Conservation (phyloP, 1,284 basidiomycete genomes). For the Sporisorium iseilematis-ciliati region DNA sequence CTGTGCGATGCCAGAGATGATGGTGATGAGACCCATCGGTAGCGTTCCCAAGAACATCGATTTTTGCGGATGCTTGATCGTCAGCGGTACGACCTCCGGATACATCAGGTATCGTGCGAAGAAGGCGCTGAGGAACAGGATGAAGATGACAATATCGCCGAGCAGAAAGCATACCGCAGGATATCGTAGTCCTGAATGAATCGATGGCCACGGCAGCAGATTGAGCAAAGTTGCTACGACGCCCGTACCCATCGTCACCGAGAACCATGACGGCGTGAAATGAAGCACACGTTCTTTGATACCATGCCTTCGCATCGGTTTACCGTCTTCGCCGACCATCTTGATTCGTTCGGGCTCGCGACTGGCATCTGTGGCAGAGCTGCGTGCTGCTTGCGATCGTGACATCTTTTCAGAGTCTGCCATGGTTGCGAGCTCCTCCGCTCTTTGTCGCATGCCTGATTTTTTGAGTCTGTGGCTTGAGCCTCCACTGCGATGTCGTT, state of each 20-base stretch:
- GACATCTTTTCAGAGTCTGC: constrained; percentile 45
- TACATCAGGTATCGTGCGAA: constrained; percentile 56
- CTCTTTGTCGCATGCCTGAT: constrained; percentile 27
- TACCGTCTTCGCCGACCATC: constrained; percentile 44
- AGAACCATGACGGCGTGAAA: constrained; percentile 62
- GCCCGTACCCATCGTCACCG: constrained; percentile 60
- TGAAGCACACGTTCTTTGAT: constrained; percentile 53
- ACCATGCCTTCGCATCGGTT: constrained; percentile 41
- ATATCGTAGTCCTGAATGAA: constrained; percentile 40
- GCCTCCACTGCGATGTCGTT: constrained; percentile 9
- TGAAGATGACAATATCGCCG: constrained; percentile 48
- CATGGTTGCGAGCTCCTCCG: constrained; percentile 30
- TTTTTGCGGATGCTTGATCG: constrained; percentile 61
- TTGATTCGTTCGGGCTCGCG: constrained; percentile 35
- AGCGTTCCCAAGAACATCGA: constrained; percentile 58
- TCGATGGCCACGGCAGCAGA: constrained; percentile 49
- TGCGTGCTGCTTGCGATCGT: not conserved
- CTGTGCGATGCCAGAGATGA: constrained; percentile 55
- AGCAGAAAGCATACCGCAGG: constrained; percentile 43
- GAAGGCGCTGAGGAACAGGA: constrained; percentile 53
- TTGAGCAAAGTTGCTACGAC: constrained; percentile 53
- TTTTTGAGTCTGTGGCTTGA: constrained; percentile 1
- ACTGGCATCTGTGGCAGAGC: constrained; percentile 2
- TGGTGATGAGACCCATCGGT: constrained; percentile 61
- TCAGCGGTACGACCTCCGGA: constrained; percentile 58